Evolutionary conservation across 1,284 basidiomycete genomes (phyloP).

Genomic region (Lentinula novae-zelandiae): DNA sequence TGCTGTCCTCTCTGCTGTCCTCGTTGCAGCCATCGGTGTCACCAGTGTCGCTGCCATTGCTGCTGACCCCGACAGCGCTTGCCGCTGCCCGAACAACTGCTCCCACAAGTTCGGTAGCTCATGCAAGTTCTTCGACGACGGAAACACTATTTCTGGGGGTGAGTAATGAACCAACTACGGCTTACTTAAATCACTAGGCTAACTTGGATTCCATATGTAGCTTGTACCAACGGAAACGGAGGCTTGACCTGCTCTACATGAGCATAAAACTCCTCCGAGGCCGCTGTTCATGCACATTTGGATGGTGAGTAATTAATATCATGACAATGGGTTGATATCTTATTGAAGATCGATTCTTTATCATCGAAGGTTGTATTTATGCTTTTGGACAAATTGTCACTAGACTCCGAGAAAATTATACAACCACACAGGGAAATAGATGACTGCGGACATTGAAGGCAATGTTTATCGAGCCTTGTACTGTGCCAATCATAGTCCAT

Average conservation of each 20-base stretch:
- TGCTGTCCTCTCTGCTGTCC: not conserved
- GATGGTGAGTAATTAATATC: too few species aligned
- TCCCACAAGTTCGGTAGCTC: constrained; percentile 2
- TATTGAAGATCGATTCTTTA: too few species aligned
- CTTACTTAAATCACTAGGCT: too few species aligned
- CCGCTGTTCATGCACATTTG: too few species aligned
- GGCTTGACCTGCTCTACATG: constrained; percentile 4
- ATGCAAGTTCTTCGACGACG: constrained; percentile 2
- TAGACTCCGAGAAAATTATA: too few species aligned
- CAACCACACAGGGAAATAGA: too few species aligned
- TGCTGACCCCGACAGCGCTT: not conserved
- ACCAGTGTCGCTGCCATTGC: not conserved
- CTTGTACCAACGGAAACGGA: constrained; percentile 4
- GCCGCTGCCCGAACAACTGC: not conserved
- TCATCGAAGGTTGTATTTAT: too few species aligned
- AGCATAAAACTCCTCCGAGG: not conserved
- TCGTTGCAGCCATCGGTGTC: constrained; percentile 3
- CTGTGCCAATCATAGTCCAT: too few species aligned
- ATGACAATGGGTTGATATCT: too few species aligned
- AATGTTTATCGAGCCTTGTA: too few species aligned
- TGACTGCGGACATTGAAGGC: too few species aligned
- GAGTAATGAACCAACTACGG: not conserved
- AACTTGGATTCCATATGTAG: not conserved
- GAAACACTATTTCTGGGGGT: constrained; percentile 4
- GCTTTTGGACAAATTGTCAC: too few species aligned